Evolutionary conservation across 2,329 filamentous ascomycete species (phyloP).

Genomic region (Aureobasidium namibiae): DNA sequence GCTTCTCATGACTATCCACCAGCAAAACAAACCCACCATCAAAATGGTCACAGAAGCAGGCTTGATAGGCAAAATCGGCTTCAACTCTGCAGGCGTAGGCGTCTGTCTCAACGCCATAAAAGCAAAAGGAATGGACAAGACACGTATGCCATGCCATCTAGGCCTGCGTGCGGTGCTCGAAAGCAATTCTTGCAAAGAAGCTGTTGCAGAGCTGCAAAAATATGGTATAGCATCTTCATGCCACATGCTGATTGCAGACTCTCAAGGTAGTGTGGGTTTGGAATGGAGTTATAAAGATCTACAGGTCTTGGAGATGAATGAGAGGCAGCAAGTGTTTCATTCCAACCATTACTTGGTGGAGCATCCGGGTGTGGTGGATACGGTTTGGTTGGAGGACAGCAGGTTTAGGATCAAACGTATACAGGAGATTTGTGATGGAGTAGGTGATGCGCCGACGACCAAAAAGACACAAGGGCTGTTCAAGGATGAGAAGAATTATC

Average conservation of each 20-base stretch:
- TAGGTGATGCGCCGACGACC: constrained; percentile 13
- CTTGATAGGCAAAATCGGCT: constrained; percentile 57
- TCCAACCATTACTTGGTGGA: constrained; percentile 35
- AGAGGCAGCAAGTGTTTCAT: constrained; percentile 30
- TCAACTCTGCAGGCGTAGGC: constrained; percentile 52
- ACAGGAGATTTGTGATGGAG: constrained; percentile 22
- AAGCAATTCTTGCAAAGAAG: constrained; percentile 38
- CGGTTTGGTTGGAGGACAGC: constrained; percentile 36
- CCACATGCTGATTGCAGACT: constrained; percentile 48
- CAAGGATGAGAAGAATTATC: constrained; percentile 34
- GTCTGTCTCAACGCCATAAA: constrained; percentile 55
- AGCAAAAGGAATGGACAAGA: constrained; percentile 45
- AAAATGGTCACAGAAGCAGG: constrained; percentile 53
- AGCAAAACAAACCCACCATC: constrained; percentile 39
- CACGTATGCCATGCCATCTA: constrained; percentile 52
- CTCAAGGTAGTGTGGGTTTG: constrained; percentile 37
- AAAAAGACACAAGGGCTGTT: constrained; percentile 26
- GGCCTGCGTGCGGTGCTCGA: constrained; percentile 51
- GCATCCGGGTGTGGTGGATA: constrained; percentile 33
- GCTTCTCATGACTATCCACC: constrained; percentile 39
- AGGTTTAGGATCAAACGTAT: constrained; percentile 30
- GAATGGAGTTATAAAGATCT: constrained; percentile 37
- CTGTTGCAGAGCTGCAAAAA: constrained; percentile 36
- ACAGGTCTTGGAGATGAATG: constrained; percentile 27
- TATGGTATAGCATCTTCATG: constrained; percentile 45